Base-by-base conservation (phyloP, 306 rosid genomes). In the Canavalia ensiformis region DNA sequence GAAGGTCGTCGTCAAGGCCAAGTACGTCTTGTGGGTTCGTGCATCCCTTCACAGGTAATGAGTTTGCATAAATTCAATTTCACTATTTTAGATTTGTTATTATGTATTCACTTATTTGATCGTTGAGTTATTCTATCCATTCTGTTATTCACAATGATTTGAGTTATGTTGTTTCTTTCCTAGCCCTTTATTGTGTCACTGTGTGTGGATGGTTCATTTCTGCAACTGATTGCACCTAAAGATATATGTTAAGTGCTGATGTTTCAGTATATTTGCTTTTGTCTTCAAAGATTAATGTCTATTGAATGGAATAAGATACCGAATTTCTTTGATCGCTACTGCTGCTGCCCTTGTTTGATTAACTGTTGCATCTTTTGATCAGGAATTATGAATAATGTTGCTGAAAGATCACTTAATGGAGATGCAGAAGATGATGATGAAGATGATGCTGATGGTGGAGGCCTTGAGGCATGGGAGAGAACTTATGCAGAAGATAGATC, bases 401-500 rank as follows among this genome's bases (percentile, higher is more conserved):
- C 82, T 13, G 69, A 70, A 35, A 86, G 87, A 76, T 90, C 93
- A 28, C 66, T 87, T 44, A 88, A 92, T 76, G 88, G 89, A 37
- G 95, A 79, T 4, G 85, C 67, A 3, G 98, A 92, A 37, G 99
- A 93, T 30, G 97, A 92, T 1, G 97, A 91, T 6, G 97, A 91
- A 3, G 97, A 92, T 42, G 95, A 94, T 5, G 91, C 42, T 47
- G 85, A 86, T 85, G 92, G 57, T 51, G 87, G 82, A n/a, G 93
- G 82, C 74, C 94, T 73, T 47, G 94, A 89, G 9, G 99, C 98
- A 8, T 95, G 99, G 99, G 97, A 95, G 88, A 89, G 90, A 82
- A 66, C 97, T 52, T 95, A 95, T 58, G 97, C 97, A 5, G 98
- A 95, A 68, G 99, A 95, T 86, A 87, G 99, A 81, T 95, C 99